Base-by-base conservation (phyloP, 129 eudicot genomes). In the Flaveria robusta region DNA sequence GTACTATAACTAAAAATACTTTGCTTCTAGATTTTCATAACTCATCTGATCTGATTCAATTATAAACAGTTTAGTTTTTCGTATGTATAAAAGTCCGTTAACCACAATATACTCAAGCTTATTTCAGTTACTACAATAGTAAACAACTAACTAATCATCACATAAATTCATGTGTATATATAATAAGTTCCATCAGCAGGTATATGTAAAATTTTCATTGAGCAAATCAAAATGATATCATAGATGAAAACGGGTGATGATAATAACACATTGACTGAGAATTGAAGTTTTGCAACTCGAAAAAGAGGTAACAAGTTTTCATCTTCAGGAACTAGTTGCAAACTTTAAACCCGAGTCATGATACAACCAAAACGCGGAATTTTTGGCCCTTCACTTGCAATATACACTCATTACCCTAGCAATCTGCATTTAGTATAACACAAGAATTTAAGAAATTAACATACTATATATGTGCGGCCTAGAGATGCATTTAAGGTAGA, bases 391-490 rank as follows among this genome's bases (percentile, higher is more conserved):
- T 73, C 41, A 41, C 52, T 52, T 73, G 70, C 70, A 65, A 72
- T 80, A 52, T 65, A 54, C 51, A 72, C 78, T 63, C 74, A 22
- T 69, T 74, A 80, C 84, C 82, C 59, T 67, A 80, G 70, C 79
- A 74, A 74, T 74, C 84, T 80, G 84, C 84, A 74, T 66, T 27
- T 2, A 24, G 1, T 37, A 42, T 55, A 80, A 66, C 20, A 73
- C 9, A 37, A 1, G n/a, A 55, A n/a, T 52, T 42, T 49, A 55
- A 16, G 14, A 24, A 7, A 58, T 34, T 31, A 60, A 63, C 77
- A 71, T 47, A 47, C 7, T 5, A 34, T 34, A 56, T 70, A 20
- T 58, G 19, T 4, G 12, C 10, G 60, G 39, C 39, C 2, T 18
- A 46, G 46, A 68, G 37, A 54, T 54, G 8, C 20, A 54, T 54